Percentiles rank a stretch among this genome's conserved stretches.
Conservation (phyloP, 163 green algal species). For the Coccomyxa subellipsoidea region DNA sequence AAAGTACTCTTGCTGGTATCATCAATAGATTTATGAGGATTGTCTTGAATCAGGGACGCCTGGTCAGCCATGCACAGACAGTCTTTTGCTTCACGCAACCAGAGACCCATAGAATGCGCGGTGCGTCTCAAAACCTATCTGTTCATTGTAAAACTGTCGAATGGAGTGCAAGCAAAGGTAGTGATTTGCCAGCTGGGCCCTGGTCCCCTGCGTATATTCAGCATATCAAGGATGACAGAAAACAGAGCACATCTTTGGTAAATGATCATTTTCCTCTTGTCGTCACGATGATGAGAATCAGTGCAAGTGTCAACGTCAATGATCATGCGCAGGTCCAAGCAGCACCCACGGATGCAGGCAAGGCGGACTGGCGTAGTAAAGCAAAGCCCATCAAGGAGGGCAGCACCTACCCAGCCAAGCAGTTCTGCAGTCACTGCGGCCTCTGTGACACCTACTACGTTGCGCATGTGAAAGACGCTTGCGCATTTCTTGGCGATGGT, state of each 20-base stretch:
- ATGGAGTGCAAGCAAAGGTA: too few species aligned
- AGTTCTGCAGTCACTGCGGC: constrained; percentile 87
- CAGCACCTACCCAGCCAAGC: constrained; percentile 84
- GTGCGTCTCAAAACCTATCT: not conserved
- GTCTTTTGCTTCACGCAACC: not conserved
- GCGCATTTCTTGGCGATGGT: constrained; percentile 91
- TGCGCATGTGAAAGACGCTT: constrained; percentile 92
- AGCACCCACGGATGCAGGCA: not conserved
- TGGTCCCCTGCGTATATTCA: too few species aligned
- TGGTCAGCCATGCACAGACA: too few species aligned
- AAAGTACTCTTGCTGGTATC: too few species aligned
- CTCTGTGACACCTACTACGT: constrained; percentile 97
- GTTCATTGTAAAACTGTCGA: too few species aligned
- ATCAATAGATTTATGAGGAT: too few species aligned
- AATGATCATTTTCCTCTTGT: too few species aligned
- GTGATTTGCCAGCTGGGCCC: too few species aligned
- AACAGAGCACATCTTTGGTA: too few species aligned
- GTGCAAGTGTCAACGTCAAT: not conserved
- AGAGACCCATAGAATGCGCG: not conserved
- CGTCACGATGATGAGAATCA: too few species aligned
- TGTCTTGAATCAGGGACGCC: not conserved
- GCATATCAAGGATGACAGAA: too few species aligned
- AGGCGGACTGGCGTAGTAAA: constrained; percentile 44
- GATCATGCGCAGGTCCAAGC: not conserved
- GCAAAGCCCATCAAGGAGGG: constrained; percentile 59